Percentiles rank a stretch among this genome's conserved stretches.
phyloP scores from a whole-genome alignment of 1,284 basidiomycete genomes.

The Apiotrichum siamense region DNA sequence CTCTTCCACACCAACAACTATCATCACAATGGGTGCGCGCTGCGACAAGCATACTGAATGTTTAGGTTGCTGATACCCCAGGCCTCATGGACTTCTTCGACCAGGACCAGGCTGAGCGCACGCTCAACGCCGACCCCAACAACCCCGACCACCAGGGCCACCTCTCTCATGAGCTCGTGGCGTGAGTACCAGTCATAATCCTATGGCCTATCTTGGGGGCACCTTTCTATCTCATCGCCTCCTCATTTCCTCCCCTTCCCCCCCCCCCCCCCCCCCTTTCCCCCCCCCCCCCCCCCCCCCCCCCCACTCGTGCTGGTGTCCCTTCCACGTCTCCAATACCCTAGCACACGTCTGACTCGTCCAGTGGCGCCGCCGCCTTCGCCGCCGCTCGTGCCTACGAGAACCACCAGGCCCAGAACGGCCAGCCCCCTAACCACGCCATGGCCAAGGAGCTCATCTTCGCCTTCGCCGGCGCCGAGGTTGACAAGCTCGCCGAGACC shows the following conservation, averaged over 20 bases:
- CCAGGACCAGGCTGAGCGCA: conserved; percentile 5
- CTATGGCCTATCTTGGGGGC: no score
- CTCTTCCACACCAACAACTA: no score
- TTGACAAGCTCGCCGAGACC: conserved; percentile 46
- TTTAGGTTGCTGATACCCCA: not conserved
- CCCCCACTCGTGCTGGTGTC: not conserved
- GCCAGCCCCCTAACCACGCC: conserved; percentile 26
- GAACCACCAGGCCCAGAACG: conserved; percentile 34
- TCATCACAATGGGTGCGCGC: conserved; percentile 1
- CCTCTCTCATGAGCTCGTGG: conserved; percentile 42
- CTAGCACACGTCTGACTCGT: no score
- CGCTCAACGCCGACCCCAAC: conserved; percentile 29
- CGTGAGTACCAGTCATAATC: conserved; percentile 16
- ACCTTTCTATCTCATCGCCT: no score
- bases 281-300: not conserved
- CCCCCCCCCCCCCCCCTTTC: not conserved
- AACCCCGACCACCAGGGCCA: conserved; percentile 36
- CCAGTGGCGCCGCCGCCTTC: conserved; percentile 39
- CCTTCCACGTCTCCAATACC: no score
- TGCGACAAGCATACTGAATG: no score
- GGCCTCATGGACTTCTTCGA: conserved; percentile 10
- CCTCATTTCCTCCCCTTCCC: not conserved
- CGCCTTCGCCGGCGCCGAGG: conserved; percentile 44
- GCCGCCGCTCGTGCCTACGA: conserved; percentile 45
- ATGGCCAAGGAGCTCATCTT: conserved; percentile 18